Evolutionary conservation across 2,329 filamentous ascomycete genomes (phyloP).

Genomic region (Harringtonia aguacate): DNA sequence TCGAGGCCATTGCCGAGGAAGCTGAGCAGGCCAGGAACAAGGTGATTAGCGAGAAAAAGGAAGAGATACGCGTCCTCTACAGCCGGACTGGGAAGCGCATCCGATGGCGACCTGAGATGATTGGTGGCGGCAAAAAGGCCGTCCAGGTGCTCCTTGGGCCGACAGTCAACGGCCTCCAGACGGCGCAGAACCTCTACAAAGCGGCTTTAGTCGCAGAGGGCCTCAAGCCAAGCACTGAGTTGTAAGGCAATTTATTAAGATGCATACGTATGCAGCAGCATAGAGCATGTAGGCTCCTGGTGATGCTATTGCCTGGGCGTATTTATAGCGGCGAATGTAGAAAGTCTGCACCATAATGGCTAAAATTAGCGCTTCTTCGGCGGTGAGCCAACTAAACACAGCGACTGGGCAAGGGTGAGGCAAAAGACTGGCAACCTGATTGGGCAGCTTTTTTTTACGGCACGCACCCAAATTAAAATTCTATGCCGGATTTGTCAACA

Average conservation of each 20-base stretch:
- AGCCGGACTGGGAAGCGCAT: constrained; percentile 65
- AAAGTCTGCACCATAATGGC: no score
- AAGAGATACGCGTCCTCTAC: constrained; percentile 59
- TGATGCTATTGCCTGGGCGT: no score
- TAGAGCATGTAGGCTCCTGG: no score
- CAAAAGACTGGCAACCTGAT: no score
- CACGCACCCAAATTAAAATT: no score
- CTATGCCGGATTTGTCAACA: neutral
- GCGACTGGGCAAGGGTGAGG: no score
- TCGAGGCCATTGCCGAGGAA: constrained; percentile 67
- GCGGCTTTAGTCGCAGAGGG: constrained; percentile 14
- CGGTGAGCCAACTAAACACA: no score
- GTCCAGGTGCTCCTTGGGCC: constrained; percentile 70
- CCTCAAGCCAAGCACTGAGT: constrained; percentile 11
- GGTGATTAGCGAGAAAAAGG: constrained; percentile 55
- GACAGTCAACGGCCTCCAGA: constrained; percentile 57
- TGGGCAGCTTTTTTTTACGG: no score
- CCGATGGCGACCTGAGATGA: constrained; percentile 53
- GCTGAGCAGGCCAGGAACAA: constrained; percentile 65
- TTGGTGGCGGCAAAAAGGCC: constrained; percentile 65
- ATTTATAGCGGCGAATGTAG: no score
- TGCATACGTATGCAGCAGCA: no score
- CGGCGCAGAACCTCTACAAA: constrained; percentile 37
- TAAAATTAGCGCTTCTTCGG: no score
- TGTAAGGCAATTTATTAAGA: no score